Evolutionary conservation across 1,284 basidiomycete species (phyloP), one percentile per base, ranked within the genome.

Genomic region (Golubevia pallescens): DNA sequence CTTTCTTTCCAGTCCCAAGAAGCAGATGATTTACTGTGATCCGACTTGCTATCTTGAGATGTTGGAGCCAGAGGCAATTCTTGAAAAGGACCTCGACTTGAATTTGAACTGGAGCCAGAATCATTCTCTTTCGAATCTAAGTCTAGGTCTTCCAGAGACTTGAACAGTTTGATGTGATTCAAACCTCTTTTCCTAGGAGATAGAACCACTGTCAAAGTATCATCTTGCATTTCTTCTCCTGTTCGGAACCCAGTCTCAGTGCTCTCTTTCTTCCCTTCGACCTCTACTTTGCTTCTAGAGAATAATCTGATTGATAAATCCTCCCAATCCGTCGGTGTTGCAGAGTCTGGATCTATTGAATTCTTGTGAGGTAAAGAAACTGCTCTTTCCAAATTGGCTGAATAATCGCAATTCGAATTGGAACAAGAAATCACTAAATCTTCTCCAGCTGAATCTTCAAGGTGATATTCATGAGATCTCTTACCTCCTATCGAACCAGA

Each of bases 401-500:
- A 63, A 55, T 85, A 86, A 1, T 24, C n/a, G 67, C 86, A 86
- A 13, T 24, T 24, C 2, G 61, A 13, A 34, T 42, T 28, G 5
- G n/a, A 32, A 69, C 86, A 86, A 5, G 71, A 69, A 10, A 86
- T 63, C 13, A 86, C 53, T 6, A 71, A 80, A 63, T 86, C 86
- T 67, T 86, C 86, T 14, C 86, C 86, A n/a, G 78, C 80, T 21
- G 70, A 52, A 60, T 77, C 76, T 23, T 73, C 60, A 0, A 84
- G 63, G 42, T 86, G 86, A 66, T 83, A 86, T 61, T 86, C 86
- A 60, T 86, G 86, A 32, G 78, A 81, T n/a, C 65, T 71, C 4
- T 67, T 71, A 2, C 86, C 86, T 1, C 86, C 86, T 61, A 86
- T 86, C 3, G 85, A 77, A 16, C 86, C 86, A 1, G 81, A 80